Conservation (phyloP, 31 red algal genomes). For the Odonthalia washingtoniensis region DNA sequence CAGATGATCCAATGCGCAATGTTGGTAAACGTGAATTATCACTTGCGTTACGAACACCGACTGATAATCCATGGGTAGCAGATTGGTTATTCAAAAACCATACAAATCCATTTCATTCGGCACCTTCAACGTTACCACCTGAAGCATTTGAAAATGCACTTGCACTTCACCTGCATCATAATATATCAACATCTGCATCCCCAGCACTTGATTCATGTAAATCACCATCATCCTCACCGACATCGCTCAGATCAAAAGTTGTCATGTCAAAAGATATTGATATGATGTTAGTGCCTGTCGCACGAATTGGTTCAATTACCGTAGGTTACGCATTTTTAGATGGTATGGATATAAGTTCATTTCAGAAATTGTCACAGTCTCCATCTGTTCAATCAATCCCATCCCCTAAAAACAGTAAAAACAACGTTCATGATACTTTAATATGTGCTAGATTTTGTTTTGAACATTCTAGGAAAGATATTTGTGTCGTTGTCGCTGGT, state of each 20-base stretch:
- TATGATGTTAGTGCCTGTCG: slow-evolving; percentile 53
- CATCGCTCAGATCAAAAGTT: neutral
- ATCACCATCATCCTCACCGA: neutral
- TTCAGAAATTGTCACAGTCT: neutral
- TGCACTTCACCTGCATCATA: slow-evolving; percentile 59
- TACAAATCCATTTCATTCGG: slow-evolving; percentile 41
- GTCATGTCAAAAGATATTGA: slow-evolving; percentile 63
- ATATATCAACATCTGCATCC: slow-evolving; percentile 48
- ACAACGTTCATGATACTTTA: slow-evolving; percentile 3
- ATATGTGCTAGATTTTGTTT: slow-evolving; percentile 53
- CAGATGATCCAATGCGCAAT: slow-evolving; percentile 52
- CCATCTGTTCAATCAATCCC: neutral
- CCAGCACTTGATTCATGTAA: neutral
- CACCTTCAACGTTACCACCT: slow-evolving; percentile 38
- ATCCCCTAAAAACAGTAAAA: neutral
- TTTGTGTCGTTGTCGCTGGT: slow-evolving; percentile 50
- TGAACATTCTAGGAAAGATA: slow-evolving; percentile 43
- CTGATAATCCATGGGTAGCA: slow-evolving; percentile 56
- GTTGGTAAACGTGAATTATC: slow-evolving; percentile 53
- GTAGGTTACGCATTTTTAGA: slow-evolving; percentile 61
- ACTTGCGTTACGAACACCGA: slow-evolving; percentile 36
- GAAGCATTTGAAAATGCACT: slow-evolving; percentile 63
- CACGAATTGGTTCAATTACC: slow-evolving; percentile 40
- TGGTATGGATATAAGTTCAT: slow-evolving; percentile 31
- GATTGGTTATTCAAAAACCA: slow-evolving; percentile 57